Evolutionary conservation across 768 basidiomycete species (phyloP), one percentile per base, ranked within the genome.

Genomic region (Botryobasidium botryosum): DNA sequence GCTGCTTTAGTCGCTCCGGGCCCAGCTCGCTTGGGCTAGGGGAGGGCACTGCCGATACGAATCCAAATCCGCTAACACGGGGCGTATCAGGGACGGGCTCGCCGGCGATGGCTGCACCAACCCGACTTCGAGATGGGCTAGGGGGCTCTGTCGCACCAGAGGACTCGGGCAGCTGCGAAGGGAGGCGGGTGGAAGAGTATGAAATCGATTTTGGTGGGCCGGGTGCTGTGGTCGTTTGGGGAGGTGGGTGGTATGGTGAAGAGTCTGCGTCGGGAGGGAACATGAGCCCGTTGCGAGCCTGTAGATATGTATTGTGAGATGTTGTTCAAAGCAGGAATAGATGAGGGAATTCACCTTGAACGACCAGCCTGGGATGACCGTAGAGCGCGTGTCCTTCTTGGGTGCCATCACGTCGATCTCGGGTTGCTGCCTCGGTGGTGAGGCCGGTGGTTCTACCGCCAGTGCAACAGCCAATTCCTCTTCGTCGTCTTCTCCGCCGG

Each of bases 261-360:
- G 73, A 67, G 57, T 99, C 82, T 23, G 85, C 86, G 55, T 94
- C 94, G 2, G 94, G 91, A 0, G 80, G 57, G 56, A 96, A 99
- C 87, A 94, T 94, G 43, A 99, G 67, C 3, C 84, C 77, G 62
- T 99, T 99, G 47, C 94, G 77, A 23, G 86, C 71, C 90, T 94
- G 53, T 3, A 18, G 32, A 45, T 42, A 7, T 47, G 13, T 32
- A 33, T 17, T 43, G 35, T 50, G 15, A 42, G 38, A 45, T 18
- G 5, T 26, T 15, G 24, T 24, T 15, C 35, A 23, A 18, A 45
- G 15, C 21, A 32, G 25, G 6, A 13, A 7, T 24, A 10, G 4
- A 23, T 48, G n/a, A 51, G 45, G 27, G 17, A 28, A 29, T 5
- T 21, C 5, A 77, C 79, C 69, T 77, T 85, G 67, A 86, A 86